These are phyloP conservation scores for Forsythia suspensa DNA, from an alignment of 257 asterid species.

Conservation along the genomic window DNA sequence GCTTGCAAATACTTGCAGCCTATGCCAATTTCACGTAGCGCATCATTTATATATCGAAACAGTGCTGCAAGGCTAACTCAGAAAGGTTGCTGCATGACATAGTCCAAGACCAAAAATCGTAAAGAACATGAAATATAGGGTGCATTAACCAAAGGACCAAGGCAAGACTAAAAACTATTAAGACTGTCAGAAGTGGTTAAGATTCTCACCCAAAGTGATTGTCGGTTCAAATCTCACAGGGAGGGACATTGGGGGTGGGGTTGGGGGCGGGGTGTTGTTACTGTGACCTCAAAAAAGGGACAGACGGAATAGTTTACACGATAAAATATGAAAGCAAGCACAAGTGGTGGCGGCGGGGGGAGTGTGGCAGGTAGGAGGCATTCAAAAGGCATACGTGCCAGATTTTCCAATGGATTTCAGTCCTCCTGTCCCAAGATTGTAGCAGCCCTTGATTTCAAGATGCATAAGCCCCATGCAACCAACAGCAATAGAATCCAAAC, in stretches of 20 bases:
- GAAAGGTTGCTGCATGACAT: constrained; percentile 58
- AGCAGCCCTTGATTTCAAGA: constrained; percentile 84
- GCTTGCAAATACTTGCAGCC: neutral
- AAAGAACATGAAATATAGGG: neutral
- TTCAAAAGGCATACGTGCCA: constrained; percentile 49
- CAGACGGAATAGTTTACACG: no score
- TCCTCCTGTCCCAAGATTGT: constrained; percentile 72
- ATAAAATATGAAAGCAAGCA: no score
- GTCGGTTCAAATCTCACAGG: neutral
- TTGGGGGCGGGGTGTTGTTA: no score
- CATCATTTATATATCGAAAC: no score
- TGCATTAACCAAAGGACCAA: neutral
- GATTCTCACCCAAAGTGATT: neutral
- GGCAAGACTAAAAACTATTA: neutral
- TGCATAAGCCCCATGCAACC: constrained; percentile 80
- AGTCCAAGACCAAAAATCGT: constrained; percentile 22
- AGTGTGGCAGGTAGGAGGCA: neutral
- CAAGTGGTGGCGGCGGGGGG: no score
- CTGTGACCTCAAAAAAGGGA: no score
- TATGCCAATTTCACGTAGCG: constrained; percentile 53
- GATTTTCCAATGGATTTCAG: constrained; percentile 71
- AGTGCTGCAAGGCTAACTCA: constrained; percentile 75
- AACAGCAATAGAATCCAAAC: constrained; percentile 65
- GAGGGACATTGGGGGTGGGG: neutral
- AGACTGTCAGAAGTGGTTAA: neutral